Evolutionary conservation across 1,139 yeast species (phyloP).

Genomic region (Hansenula sp.): DNA sequence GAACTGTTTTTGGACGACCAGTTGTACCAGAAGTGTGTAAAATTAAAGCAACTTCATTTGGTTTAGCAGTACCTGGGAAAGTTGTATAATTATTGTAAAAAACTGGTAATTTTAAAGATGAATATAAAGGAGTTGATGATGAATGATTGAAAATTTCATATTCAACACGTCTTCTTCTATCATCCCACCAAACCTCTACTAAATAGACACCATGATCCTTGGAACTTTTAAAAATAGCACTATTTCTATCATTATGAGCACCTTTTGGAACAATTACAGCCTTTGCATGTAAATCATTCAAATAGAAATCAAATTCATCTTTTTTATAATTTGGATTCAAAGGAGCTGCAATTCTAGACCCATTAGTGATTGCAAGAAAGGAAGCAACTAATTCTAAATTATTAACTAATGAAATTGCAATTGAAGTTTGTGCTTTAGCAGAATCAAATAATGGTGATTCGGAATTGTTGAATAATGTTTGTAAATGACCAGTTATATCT

Average conservation of each 20-base stretch:
- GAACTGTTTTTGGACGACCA: slow-evolving; percentile 69
- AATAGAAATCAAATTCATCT: slow-evolving; percentile 55
- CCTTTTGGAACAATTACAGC: slow-evolving; percentile 55
- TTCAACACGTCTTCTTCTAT: slow-evolving; percentile 33
- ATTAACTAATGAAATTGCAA: slow-evolving; percentile 59
- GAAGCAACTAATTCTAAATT: slow-evolving; percentile 50
- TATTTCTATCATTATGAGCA: slow-evolving; percentile 25
- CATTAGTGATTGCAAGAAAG: slow-evolving; percentile 50
- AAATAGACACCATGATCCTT: slow-evolving; percentile 38
- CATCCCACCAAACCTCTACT: slow-evolving; percentile 46
- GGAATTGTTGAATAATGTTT: slow-evolving; percentile 32
- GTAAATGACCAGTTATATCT: slow-evolving; percentile 37
- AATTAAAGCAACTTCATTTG: slow-evolving; percentile 54
- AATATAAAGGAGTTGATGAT: slow-evolving; percentile 24
- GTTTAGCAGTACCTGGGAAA: slow-evolving; percentile 38
- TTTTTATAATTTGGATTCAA: slow-evolving; percentile 57
- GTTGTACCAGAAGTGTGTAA: slow-evolving; percentile 71
- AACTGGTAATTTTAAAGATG: slow-evolving; percentile 25
- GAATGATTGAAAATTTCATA: slow-evolving; percentile 32
- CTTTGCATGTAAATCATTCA: slow-evolving; percentile 51
- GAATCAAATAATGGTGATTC: slow-evolving; percentile 32
- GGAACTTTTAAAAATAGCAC: slow-evolving; percentile 48
- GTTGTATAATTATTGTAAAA: slow-evolving; percentile 23
- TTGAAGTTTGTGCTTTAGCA: slow-evolving; percentile 35
- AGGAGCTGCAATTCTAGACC: slow-evolving; percentile 59